A percentile compares a stretch with the other conserved stretches of the same genome.
These are phyloP conservation scores for Dentipellis sp. DNA, from an alignment of 768 basidiomycete genomes.

Conservation along the genomic window DNA sequence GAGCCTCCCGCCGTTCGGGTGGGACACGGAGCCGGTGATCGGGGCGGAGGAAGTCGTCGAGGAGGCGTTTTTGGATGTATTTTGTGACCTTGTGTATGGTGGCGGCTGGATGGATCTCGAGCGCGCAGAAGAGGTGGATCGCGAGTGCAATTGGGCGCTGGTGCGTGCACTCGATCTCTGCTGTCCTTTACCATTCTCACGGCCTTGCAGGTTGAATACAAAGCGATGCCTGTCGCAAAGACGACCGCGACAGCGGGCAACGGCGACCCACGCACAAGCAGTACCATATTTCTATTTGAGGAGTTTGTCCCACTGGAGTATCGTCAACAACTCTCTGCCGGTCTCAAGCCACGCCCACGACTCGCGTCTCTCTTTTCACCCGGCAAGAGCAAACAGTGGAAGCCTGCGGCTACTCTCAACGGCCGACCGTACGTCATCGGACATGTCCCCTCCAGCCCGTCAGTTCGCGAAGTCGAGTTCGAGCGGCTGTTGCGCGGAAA, in stretches of 20 bases:
- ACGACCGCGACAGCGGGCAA: slow-evolving; percentile 19
- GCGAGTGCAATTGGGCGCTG: slow-evolving; percentile 89
- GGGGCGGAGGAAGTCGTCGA: slow-evolving; percentile 79
- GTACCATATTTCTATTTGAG: slow-evolving; percentile 77
- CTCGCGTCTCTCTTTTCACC: slow-evolving; percentile 62
- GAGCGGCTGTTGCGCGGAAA: slow-evolving; percentile 61
- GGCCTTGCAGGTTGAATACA: slow-evolving; percentile 69
- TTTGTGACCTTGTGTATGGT: slow-evolving; percentile 73
- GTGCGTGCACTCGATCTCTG: slow-evolving; percentile 34
- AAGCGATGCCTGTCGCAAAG: slow-evolving; percentile 47
- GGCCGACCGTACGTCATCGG: slow-evolving; percentile 66
- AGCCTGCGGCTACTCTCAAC: slow-evolving; percentile 73
- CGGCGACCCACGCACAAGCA: slow-evolving; percentile 62
- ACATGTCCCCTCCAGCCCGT: slow-evolving; percentile 43
- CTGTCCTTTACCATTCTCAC: not conserved
- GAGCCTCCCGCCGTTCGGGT: slow-evolving; percentile 75
- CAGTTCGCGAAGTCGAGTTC: slow-evolving; percentile 64
- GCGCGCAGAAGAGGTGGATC: slow-evolving; percentile 61
- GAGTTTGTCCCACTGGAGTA: slow-evolving; percentile 91
- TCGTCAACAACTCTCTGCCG: slow-evolving; percentile 58
- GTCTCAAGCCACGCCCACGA: slow-evolving; percentile 41
- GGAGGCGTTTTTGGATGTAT: slow-evolving; percentile 83
- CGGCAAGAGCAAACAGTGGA: slow-evolving; percentile 52
- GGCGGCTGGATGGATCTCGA: slow-evolving; percentile 82
- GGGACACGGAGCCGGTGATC: slow-evolving; percentile 82